A percentile compares a stretch with the other conserved stretches of the same genome.
These are phyloP conservation scores for Skeletonema tropicum DNA, from an alignment of 108 stramenopile species.

Conservation along the genomic window DNA sequence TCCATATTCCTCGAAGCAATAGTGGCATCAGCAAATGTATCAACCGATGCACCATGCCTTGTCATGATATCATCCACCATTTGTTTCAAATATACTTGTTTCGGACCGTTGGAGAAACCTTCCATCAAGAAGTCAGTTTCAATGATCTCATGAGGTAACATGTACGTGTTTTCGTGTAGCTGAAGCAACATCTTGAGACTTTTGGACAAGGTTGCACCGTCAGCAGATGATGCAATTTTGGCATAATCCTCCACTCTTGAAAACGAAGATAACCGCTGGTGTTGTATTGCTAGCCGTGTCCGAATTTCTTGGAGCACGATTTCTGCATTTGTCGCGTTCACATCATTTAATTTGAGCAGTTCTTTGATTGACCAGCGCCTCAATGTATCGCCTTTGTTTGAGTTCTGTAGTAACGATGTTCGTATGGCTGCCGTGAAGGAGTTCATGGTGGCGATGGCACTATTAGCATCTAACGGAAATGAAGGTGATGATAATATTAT, in stretches of 20 bases:
- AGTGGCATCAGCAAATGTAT: constrained; percentile 70
- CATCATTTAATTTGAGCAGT: constrained; percentile 6
- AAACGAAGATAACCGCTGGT: constrained; percentile 11
- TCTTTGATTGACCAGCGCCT: constrained; percentile 21
- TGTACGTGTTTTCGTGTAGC: constrained; percentile 42
- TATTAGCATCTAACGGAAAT: no score
- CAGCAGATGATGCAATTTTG: constrained; percentile 9
- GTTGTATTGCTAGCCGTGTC: background rate
- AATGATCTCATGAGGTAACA: constrained; percentile 27
- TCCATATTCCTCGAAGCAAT: constrained; percentile 39
- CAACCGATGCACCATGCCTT: constrained; percentile 74
- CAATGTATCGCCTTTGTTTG: constrained; percentile 2
- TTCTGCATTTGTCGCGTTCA: constrained; percentile 1
- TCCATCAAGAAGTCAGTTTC: constrained; percentile 12
- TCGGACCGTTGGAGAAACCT: constrained; percentile 15
- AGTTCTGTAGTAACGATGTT: constrained; percentile 17
- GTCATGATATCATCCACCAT: constrained; percentile 66
- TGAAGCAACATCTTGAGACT: constrained; percentile 29
- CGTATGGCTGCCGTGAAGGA: constrained; percentile 8
- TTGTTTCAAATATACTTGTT: constrained; percentile 30
- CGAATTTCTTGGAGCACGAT: background rate
- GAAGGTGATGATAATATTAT: no score
- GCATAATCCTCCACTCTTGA: constrained; percentile 16
- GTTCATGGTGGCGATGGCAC: constrained; percentile 1
- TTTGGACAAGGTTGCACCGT: constrained; percentile 19